Evolutionary conservation across 495 filamentous ascomycete genomes (phyloP).

Genomic region (Lophiostoma macrostomum): DNA sequence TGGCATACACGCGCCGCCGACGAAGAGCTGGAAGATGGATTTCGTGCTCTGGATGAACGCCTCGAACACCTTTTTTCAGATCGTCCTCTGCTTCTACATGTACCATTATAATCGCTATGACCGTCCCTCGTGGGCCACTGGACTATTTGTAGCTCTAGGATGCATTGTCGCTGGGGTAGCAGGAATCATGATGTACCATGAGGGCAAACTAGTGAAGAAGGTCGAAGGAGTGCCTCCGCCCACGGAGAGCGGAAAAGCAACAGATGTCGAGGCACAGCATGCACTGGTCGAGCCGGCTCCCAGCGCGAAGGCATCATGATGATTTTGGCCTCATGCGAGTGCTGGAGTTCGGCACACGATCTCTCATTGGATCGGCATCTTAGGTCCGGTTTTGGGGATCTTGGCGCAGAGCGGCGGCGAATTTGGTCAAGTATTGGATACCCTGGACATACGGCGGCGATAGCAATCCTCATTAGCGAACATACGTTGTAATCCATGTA

Average conservation of each 20-base stretch:
- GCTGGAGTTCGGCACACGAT: neutral
- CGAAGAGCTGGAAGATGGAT: conserved; percentile 71
- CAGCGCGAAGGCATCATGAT: conserved; percentile 10
- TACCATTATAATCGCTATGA: conserved; percentile 67
- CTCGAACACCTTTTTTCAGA: conserved; percentile 73
- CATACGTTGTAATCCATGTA: too few species aligned
- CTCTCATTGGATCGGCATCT: conserved; percentile 6
- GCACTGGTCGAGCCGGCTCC: neutral
- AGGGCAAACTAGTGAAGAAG: conserved; percentile 57
- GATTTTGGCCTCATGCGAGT: neutral
- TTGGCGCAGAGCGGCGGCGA: conserved; percentile 7
- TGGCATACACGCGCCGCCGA: conserved; percentile 62
- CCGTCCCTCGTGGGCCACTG: conserved; percentile 71
- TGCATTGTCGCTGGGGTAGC: conserved; percentile 66
- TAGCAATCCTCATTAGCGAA: too few species aligned
- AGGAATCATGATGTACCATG: conserved; percentile 64
- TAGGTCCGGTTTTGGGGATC: neutral
- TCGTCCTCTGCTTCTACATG: conserved; percentile 69
- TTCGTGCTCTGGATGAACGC: conserved; percentile 74
- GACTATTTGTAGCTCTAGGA: conserved; percentile 67
- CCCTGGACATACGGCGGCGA: too few species aligned
- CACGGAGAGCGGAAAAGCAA: neutral
- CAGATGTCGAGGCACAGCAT: conserved; percentile 2
- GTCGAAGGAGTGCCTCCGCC: conserved; percentile 56
- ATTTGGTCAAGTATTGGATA: neutral